Conservation (phyloP, 345 rosid species). For the Rhizophora apiculata region DNA sequence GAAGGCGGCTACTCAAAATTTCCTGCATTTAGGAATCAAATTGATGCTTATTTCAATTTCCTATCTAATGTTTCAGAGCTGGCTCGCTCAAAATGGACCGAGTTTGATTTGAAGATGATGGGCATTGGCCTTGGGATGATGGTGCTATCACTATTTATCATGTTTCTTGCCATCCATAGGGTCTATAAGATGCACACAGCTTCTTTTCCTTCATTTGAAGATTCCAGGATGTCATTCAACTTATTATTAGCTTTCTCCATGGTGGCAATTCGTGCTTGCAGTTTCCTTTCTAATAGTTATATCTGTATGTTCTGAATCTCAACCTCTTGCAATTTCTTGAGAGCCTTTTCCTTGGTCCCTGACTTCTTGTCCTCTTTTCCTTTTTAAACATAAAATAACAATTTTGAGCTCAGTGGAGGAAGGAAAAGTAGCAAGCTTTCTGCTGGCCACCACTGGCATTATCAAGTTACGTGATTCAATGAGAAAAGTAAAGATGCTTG, state of each 20-base stretch:
- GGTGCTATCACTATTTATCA: slow-evolving; percentile 52
- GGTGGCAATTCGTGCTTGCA: slow-evolving; percentile 68
- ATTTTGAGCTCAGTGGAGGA: slow-evolving; percentile 70
- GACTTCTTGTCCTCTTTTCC: not conserved
- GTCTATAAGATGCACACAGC: slow-evolving; percentile 27
- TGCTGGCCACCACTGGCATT: slow-evolving; percentile 80
- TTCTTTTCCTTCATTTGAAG: slow-evolving; percentile 29
- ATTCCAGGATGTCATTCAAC: slow-evolving; percentile 42
- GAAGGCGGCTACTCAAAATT: slow-evolving; percentile 32
- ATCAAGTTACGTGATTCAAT: slow-evolving; percentile 57
- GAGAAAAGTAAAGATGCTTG: slow-evolving; percentile 46
- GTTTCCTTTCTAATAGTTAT: slow-evolving; percentile 90
- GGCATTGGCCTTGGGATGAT: slow-evolving; percentile 62
- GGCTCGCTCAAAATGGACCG: slow-evolving; percentile 95
- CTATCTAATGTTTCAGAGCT: slow-evolving; percentile 70
- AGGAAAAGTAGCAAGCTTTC: slow-evolving; percentile 90
- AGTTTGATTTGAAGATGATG: slow-evolving; percentile 81
- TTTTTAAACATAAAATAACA: not conserved
- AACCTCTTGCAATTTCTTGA: slow-evolving; percentile 1
- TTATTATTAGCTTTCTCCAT: slow-evolving; percentile 41
- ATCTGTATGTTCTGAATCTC: slow-evolving; percentile 61
- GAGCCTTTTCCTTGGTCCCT: slow-evolving; percentile 19
- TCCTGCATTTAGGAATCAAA: slow-evolving; percentile 46
- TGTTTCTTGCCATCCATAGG: slow-evolving; percentile 40
- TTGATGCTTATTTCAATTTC: slow-evolving; percentile 53